Evolutionary conservation across 163 green algal genomes (phyloP).

Genomic region (Chlorella variabilis): DNA sequence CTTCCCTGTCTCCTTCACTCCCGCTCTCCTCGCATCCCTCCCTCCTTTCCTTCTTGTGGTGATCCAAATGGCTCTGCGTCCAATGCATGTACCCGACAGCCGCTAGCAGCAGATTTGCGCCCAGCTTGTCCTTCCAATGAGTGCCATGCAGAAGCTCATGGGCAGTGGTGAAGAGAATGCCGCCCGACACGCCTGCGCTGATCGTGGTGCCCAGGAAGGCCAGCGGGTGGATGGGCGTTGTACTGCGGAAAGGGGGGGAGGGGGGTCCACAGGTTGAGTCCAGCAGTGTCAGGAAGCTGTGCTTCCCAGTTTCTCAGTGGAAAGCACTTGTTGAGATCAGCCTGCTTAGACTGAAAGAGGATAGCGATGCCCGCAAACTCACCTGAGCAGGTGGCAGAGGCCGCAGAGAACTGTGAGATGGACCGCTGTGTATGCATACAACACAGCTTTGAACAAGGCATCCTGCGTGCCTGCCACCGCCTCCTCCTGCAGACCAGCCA

Average conservation of each 20-base stretch:
- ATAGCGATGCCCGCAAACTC: too few species aligned
- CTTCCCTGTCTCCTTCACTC: background rate
- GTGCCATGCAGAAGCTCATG: conserved; percentile 53
- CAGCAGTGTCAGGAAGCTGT: too few species aligned
- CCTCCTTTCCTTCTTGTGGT: conserved; percentile 67
- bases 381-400: conserved; percentile 32
- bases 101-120: conserved; percentile 56
- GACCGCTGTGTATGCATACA: conserved; percentile 43
- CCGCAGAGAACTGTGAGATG: conserved; percentile 39
- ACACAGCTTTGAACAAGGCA: conserved; percentile 33
- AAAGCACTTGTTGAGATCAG: background rate
- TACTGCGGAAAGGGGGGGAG: background rate
- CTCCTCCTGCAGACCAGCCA: conserved; percentile 38
- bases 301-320: too few species aligned
- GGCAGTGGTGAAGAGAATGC: conserved; percentile 11
- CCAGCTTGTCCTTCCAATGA: conserved; percentile 42
- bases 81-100: conserved; percentile 67
- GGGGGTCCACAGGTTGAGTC: too few species aligned
- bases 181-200: conserved; percentile 1
- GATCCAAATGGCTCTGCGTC: conserved; percentile 51
- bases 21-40: too few species aligned
- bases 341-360: background rate
- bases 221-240: conserved; percentile 37
- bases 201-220: conserved; percentile 38
- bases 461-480: conserved; percentile 2